Percentiles rank a stretch among this genome's conserved stretches.
Conservation (phyloP, 805 yeast species). For the Yamadazyma tumulicola region DNA sequence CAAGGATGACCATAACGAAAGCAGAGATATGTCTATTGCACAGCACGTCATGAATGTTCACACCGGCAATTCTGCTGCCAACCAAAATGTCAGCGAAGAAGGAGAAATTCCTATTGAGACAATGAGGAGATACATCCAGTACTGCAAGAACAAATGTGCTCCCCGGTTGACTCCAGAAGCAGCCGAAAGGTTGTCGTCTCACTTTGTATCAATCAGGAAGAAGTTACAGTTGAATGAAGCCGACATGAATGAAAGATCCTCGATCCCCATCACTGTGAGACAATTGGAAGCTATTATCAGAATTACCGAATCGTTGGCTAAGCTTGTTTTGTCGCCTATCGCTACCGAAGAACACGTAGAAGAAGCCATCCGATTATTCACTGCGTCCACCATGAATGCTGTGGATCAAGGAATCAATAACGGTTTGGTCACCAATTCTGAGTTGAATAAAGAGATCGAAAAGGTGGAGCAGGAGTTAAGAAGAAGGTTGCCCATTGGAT, state of each 20-base stretch:
- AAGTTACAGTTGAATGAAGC: conserved; percentile 78
- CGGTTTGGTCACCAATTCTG: conserved; percentile 47
- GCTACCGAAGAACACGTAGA: conserved; percentile 89
- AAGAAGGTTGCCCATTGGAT: conserved; percentile 91
- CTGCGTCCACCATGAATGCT: conserved; percentile 97
- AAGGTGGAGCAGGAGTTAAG: conserved; percentile 80
- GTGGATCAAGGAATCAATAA: conserved; percentile 61
- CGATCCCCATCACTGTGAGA: conserved; percentile 96
- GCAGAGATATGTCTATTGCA: conserved; percentile 85
- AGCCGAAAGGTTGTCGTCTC: conserved; percentile 82
- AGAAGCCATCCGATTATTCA: conserved; percentile 90
- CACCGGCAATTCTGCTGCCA: conserved; percentile 57
- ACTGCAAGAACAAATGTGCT: conserved; percentile 86
- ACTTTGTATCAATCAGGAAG: conserved; percentile 86
- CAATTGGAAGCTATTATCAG: conserved; percentile 97
- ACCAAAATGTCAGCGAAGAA: conserved; percentile 47
- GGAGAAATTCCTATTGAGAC: conserved; percentile 87
- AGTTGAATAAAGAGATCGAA: conserved; percentile 66
- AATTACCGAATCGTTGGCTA: conserved; percentile 91
- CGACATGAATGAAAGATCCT: conserved; percentile 80
- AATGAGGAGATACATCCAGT: conserved; percentile 90
- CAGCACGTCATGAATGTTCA: conserved; percentile 93
- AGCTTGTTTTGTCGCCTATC: conserved; percentile 73
- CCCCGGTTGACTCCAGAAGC: conserved; percentile 90
- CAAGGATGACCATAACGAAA: conserved; percentile 88